These are phyloP conservation scores for Leishmania guyanensis DNA, from an alignment of 208 protist genomes.

Conservation along the genomic window DNA sequence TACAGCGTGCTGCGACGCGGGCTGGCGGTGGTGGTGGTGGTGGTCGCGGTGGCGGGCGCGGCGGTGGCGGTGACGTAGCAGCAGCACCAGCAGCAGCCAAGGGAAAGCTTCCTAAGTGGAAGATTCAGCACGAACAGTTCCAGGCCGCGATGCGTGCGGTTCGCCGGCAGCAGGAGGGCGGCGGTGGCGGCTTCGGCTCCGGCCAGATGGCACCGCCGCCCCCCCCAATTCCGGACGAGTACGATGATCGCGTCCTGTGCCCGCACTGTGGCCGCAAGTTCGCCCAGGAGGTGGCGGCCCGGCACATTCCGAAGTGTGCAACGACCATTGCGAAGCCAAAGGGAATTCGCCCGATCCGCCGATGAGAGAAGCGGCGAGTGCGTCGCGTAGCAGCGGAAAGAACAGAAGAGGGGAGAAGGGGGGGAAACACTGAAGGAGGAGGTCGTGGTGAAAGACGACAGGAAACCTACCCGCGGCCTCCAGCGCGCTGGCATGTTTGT, in stretches of 20 bases:
- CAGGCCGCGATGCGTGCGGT: slow-evolving; percentile 88
- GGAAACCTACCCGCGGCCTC: background rate
- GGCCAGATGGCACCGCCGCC: slow-evolving; percentile 34
- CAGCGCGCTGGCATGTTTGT: background rate
- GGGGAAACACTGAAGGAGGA: background rate
- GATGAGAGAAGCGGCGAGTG: slow-evolving; percentile 15
- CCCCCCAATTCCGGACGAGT: slow-evolving; percentile 44
- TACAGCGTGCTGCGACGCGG: slow-evolving; percentile 20
- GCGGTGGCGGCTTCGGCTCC: slow-evolving; percentile 23
- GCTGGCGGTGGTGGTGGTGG: slow-evolving; percentile 7
- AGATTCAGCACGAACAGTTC: slow-evolving; percentile 90
- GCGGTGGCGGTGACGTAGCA: slow-evolving; percentile 12
- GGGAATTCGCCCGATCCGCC: slow-evolving; percentile 66
- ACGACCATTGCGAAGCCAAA: slow-evolving; percentile 89
- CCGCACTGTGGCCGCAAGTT: slow-evolving; percentile 92
- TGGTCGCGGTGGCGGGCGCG: slow-evolving; percentile 10
- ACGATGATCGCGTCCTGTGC: slow-evolving; percentile 85
- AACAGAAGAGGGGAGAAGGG: background rate
- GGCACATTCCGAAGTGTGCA: slow-evolving; percentile 92
- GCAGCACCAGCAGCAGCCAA: slow-evolving; percentile 22
- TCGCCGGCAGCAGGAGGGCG: slow-evolving; percentile 35
- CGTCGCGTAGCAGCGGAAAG: background rate
- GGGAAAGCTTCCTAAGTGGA: slow-evolving; percentile 87
- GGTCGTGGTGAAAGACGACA: background rate
- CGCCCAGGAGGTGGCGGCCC: slow-evolving; percentile 67